Conservation (phyloP, 106 monocot genomes). For the Allium cepa region DNA sequence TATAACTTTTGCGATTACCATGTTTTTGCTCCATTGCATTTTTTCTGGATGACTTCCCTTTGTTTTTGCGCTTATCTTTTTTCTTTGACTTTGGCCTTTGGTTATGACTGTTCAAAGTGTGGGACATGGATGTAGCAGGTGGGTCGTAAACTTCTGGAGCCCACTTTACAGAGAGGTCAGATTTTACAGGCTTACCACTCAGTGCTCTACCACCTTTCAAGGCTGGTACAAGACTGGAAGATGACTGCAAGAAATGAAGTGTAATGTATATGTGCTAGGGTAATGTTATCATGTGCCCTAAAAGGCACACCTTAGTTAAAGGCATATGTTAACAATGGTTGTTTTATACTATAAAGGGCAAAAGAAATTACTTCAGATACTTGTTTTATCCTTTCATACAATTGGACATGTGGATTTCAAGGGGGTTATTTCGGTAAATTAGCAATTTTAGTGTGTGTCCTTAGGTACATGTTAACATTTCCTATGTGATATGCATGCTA, state of each 20-base stretch:
- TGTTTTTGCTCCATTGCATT: constrained; percentile 18
- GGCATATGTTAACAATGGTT: too few species aligned
- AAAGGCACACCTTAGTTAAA: too few species aligned
- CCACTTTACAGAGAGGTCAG: constrained; percentile 61
- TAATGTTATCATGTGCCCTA: too few species aligned
- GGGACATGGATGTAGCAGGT: constrained; percentile 47
- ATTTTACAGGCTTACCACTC: constrained; percentile 14
- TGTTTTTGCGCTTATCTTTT: constrained; percentile 40
- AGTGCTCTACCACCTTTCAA: constrained; percentile 64
- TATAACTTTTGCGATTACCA: constrained; percentile 5
- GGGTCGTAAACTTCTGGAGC: constrained; percentile 75
- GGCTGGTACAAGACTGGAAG: constrained; percentile 45
- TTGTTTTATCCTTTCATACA: too few species aligned
- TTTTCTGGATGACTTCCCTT: constrained; percentile 28
- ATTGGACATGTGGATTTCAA: too few species aligned
- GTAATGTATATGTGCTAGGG: neutral
- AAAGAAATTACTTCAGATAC: too few species aligned
- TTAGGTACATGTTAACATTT: too few species aligned
- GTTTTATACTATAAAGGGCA: too few species aligned
- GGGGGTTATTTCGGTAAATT: too few species aligned
- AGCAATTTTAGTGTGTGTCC: too few species aligned
- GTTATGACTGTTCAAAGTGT: constrained; percentile 36
- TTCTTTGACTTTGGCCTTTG: constrained; percentile 41
- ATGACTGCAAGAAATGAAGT: constrained; percentile 18
- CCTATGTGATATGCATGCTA: too few species aligned